Evolutionary conservation across 129 eudicot genomes (phyloP).

Genomic region (Chrysanthemum makinoi): DNA sequence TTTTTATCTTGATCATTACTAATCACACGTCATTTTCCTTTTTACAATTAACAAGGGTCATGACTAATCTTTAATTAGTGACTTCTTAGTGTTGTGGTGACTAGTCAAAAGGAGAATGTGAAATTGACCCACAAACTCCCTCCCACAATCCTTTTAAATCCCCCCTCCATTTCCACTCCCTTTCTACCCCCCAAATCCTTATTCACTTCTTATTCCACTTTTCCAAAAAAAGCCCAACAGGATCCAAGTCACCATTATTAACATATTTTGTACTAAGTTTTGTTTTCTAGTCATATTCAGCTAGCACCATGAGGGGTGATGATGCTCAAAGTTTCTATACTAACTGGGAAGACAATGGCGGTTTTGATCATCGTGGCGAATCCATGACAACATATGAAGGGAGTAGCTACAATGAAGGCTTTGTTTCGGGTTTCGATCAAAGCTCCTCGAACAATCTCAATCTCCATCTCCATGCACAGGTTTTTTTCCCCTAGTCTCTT

Average conservation of each 20-base stretch:
- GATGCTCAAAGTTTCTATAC: conserved; percentile 5
- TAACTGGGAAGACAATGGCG: conserved; percentile 14
- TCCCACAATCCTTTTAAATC: conserved; percentile 19
- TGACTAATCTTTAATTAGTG: neutral
- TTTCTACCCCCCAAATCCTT: conserved; percentile 7
- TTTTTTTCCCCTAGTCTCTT: neutral
- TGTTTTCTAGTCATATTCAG: neutral
- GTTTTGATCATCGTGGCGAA: neutral
- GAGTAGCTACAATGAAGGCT: conserved; percentile 18
- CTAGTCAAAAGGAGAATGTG: conserved; percentile 3
- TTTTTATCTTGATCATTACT: no score
- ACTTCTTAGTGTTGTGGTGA: neutral
- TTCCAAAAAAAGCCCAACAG: neutral
- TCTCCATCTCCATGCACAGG: conserved; percentile 31
- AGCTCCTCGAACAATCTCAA: neutral
- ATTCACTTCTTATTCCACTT: neutral
- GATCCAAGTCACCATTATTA: conserved; percentile 9
- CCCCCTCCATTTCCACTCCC: conserved; percentile 26
- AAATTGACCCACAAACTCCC: conserved; percentile 24
- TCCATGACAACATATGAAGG: conserved; percentile 9
- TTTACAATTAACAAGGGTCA: neutral
- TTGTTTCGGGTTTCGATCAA: conserved; percentile 4
- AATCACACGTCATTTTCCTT: no score
- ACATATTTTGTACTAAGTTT: neutral
- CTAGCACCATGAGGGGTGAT: conserved; percentile 20